A percentile compares a stretch with the other conserved stretches of the same genome.
These are phyloP conservation scores for Pythium volutum DNA, from an alignment of 352 stramenopile genomes.

Conservation along the genomic window DNA sequence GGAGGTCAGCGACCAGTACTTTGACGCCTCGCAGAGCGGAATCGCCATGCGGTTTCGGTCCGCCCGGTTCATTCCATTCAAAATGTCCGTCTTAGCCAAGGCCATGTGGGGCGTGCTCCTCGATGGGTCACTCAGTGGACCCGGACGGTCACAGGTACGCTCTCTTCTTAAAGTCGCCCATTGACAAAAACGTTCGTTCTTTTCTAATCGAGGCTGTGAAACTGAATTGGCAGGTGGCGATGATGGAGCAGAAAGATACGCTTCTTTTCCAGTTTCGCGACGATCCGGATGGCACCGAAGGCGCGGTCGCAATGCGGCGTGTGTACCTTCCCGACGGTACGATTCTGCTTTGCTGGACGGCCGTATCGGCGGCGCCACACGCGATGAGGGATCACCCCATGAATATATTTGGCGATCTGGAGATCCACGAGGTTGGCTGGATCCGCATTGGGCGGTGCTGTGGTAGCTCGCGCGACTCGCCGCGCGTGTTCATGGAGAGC, in stretches of 20 bases:
- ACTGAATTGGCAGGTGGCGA: background rate
- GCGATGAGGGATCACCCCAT: background rate
- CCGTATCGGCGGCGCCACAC: background rate
- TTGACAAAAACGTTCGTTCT: too few relatives aligned
- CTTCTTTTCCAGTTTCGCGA: background rate
- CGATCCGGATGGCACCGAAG: background rate
- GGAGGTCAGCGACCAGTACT: background rate
- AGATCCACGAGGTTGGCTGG: background rate
- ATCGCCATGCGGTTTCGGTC: background rate
- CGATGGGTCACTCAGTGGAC: background rate
- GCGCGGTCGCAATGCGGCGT: background rate
- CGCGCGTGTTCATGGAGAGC: constrained; percentile 1
- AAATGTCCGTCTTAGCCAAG: background rate
- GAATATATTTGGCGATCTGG: too few relatives aligned
- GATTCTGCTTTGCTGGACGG: background rate
- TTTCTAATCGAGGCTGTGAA: too few relatives aligned
- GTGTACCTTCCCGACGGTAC: constrained; percentile 6
- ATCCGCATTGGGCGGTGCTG: background rate
- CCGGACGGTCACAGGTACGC: background rate
- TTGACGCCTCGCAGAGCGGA: background rate
- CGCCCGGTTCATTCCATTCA: constrained; percentile 3
- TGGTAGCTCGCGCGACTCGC: background rate
- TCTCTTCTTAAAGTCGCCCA: too few relatives aligned
- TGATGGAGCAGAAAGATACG: background rate
- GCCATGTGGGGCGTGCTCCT: background rate